Conservation (phyloP, 805 yeast genomes). For the Metschnikowia lachancei region DNA sequence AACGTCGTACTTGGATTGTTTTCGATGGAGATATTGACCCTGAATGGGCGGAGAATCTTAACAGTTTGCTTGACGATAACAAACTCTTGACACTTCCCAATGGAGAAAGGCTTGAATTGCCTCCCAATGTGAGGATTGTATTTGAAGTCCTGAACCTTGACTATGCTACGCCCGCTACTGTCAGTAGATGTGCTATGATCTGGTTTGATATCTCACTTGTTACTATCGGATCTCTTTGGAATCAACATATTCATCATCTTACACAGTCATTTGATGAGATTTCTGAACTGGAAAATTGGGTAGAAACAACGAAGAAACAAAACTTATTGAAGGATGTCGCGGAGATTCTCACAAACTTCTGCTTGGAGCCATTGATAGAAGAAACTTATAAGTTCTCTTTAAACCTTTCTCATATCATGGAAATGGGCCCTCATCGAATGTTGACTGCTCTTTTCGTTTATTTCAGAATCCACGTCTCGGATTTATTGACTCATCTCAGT, state of each 20-base stretch:
- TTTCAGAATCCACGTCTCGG: conserved; percentile 35
- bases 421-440: conserved; percentile 35
- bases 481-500: conserved; percentile 14
- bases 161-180: conserved; percentile 84
- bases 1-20: conserved; percentile 66
- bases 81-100: conserved; percentile 76
- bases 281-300: conserved; percentile 4
- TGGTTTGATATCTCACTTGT: conserved; percentile 53
- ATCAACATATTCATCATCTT: conserved; percentile 12
- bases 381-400: conserved; percentile 26
- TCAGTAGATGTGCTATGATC: conserved; percentile 88
- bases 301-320: conserved; percentile 1
- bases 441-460: conserved; percentile 41
- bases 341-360: not conserved
- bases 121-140: conserved; percentile 58
- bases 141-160: conserved; percentile 72
- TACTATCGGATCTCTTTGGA: conserved; percentile 17
- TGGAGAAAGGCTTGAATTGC: conserved; percentile 78
- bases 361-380: conserved; percentile 1
- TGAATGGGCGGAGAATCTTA: conserved; percentile 85
- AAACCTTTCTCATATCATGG: conserved; percentile 51
- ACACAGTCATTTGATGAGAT: not conserved
- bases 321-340: conserved; percentile 18
- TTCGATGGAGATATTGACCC: conserved; percentile 96
- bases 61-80: conserved; percentile 90